Evolutionary conservation across 768 basidiomycete species (phyloP).

Genomic region (Pleurotus djamor): DNA sequence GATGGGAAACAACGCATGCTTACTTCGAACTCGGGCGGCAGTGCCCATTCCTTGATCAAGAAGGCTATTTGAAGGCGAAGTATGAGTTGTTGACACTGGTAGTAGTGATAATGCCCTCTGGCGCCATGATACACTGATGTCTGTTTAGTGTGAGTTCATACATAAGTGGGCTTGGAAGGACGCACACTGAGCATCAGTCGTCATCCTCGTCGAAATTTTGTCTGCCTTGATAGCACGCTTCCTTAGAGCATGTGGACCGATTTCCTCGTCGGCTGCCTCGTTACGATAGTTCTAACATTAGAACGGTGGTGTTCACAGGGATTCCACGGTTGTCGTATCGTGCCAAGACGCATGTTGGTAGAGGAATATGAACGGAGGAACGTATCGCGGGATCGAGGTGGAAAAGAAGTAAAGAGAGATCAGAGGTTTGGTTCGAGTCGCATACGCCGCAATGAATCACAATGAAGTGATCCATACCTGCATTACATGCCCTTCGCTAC

Average conservation of each 20-base stretch:
- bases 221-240: constrained; percentile 65
- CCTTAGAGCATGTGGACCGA: constrained; percentile 58
- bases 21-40: constrained; percentile 83
- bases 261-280: constrained; percentile 62
- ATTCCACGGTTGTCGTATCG: neutral
- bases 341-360: neutral
- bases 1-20: constrained; percentile 11
- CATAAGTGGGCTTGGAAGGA: constrained; percentile 5
- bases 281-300: constrained; percentile 71
- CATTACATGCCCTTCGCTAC: constrained; percentile 89
- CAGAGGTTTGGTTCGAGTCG: too few relatives aligned
- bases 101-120: constrained; percentile 75
- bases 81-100: constrained; percentile 82
- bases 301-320: neutral
- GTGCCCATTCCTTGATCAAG: constrained; percentile 61
- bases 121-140: constrained; percentile 79
- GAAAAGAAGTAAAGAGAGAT: too few relatives aligned
- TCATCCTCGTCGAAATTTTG: constrained; percentile 43
- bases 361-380: neutral
- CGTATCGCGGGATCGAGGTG: too few relatives aligned
- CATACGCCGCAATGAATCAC: neutral
- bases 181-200: constrained; percentile 59
- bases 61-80: constrained; percentile 72
- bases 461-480: constrained; percentile 48
- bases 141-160: neutral